Evolutionary conservation across 1,284 basidiomycete genomes (phyloP).

Genomic region (Tremellales sp.): DNA sequence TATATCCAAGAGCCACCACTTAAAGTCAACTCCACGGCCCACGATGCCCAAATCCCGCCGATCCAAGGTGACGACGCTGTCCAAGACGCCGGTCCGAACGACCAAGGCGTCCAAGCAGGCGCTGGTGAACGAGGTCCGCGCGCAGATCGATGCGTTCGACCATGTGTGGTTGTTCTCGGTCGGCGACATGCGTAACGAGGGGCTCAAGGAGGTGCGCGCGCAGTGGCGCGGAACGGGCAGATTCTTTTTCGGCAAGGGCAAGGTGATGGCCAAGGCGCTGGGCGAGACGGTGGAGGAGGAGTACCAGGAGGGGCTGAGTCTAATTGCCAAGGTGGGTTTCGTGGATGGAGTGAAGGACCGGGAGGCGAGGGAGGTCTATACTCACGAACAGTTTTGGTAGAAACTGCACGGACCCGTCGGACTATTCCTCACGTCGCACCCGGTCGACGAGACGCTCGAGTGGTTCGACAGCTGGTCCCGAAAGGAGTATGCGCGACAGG

Average conservation of each 20-base stretch:
- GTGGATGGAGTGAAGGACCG: neutral
- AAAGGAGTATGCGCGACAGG: constrained; percentile 87
- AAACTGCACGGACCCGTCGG: constrained; percentile 91
- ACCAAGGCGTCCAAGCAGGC: constrained; percentile 70
- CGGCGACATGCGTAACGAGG: constrained; percentile 90
- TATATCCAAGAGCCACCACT: neutral
- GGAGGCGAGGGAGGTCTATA: neutral
- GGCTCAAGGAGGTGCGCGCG: constrained; percentile 87
- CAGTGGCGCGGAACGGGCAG: constrained; percentile 91
- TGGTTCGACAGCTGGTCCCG: constrained; percentile 92
- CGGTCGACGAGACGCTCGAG: constrained; percentile 80
- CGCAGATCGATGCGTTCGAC: constrained; percentile 68
- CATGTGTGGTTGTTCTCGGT: constrained; percentile 95
- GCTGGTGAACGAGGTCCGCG: constrained; percentile 72
- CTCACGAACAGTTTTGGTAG: constrained; percentile 48
- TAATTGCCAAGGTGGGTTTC: constrained; percentile 67
- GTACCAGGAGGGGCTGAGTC: constrained; percentile 71
- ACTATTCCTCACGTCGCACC: constrained; percentile 83
- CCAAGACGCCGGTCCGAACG: constrained; percentile 54
- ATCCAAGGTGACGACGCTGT: constrained; percentile 64
- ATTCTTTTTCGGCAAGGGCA: constrained; percentile 88
- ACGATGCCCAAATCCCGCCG: constrained; percentile 85
- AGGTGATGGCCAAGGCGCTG: constrained; percentile 95
- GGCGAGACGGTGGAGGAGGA: constrained; percentile 84
- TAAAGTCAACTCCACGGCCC: too few species aligned